Evolutionary conservation across 1,139 yeast species (phyloP).

Genomic region (Zygosaccharomyces sapae): DNA sequence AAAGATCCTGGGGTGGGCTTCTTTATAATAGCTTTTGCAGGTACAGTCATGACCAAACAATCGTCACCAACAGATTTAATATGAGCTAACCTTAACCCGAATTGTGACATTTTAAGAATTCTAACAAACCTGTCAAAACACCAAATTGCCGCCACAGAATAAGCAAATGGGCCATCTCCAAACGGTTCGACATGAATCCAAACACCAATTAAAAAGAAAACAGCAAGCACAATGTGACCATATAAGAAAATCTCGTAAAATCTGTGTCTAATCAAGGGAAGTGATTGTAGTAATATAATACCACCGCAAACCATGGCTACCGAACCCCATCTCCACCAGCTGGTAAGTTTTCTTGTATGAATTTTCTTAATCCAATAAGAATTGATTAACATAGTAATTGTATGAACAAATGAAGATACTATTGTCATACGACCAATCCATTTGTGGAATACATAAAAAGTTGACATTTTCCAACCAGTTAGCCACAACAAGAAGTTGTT

Average conservation of each 20-base stretch:
- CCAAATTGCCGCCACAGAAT: slow-evolving; percentile 60
- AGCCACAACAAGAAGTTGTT: slow-evolving; percentile 60
- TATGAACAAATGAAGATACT: slow-evolving; percentile 19
- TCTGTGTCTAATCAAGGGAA: slow-evolving; percentile 46
- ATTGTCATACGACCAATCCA: slow-evolving; percentile 51
- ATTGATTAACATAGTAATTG: slow-evolving; percentile 33
- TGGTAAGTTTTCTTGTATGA: slow-evolving; percentile 39
- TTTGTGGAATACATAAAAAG: slow-evolving; percentile 62
- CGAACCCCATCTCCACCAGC: slow-evolving; percentile 49
- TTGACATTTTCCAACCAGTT: slow-evolving; percentile 62
- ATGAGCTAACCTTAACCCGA: slow-evolving; percentile 49
- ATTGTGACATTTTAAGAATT: slow-evolving; percentile 43
- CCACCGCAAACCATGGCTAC: slow-evolving; percentile 44
- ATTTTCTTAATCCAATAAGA: slow-evolving; percentile 38
- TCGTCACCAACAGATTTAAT: slow-evolving; percentile 48
- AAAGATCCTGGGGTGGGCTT: slow-evolving; percentile 61
- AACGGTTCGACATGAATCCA: slow-evolving; percentile 51
- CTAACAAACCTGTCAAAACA: slow-evolving; percentile 55
- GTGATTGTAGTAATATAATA: slow-evolving; percentile 46
- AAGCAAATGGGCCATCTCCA: slow-evolving; percentile 43
- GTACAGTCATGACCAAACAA: slow-evolving; percentile 42
- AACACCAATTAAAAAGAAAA: slow-evolving; percentile 50
- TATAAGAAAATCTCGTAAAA: slow-evolving; percentile 60
- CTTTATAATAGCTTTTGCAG: slow-evolving; percentile 35
- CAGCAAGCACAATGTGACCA: slow-evolving; percentile 54